A percentile compares a stretch with the other conserved stretches of the same genome.
Conservation (phyloP, 2,329 filamentous ascomycete genomes). For the Xenoacremonium recifei region DNA sequence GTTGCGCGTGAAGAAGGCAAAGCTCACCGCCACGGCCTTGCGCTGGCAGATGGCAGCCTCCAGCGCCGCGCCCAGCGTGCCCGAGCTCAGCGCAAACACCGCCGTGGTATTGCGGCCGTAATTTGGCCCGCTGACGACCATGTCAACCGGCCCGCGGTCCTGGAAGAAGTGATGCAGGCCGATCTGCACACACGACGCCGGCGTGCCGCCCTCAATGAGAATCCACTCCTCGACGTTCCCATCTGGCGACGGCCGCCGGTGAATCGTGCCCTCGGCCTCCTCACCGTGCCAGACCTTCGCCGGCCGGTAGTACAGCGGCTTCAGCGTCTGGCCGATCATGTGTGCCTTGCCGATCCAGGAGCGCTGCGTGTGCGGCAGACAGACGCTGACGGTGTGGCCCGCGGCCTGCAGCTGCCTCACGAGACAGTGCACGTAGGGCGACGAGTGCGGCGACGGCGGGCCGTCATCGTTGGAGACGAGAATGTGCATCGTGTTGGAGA, state of each 20-base stretch:
- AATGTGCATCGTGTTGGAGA: slow-evolving; percentile 58
- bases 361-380: slow-evolving; percentile 85
- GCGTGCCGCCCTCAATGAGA: slow-evolving; percentile 71
- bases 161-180: slow-evolving; percentile 78
- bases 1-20: slow-evolving; percentile 83
- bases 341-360: slow-evolving; percentile 99
- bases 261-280: slow-evolving; percentile 61
- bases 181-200: slow-evolving; percentile 79
- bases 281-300: slow-evolving; percentile 40
- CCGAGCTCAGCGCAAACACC: slow-evolving; percentile 74
- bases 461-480: slow-evolving; percentile 78
- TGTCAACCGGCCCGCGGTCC: slow-evolving; percentile 68
- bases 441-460: slow-evolving; percentile 73
- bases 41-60: slow-evolving; percentile 71
- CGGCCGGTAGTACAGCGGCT: slow-evolving; percentile 78
- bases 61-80: slow-evolving; percentile 74
- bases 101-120: slow-evolving; percentile 82
- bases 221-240: slow-evolving; percentile 73
- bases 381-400: slow-evolving; percentile 86
- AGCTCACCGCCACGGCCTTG: slow-evolving; percentile 78
- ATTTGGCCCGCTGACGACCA: slow-evolving; percentile 79
- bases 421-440: slow-evolving; percentile 76
- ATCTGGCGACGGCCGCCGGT: slow-evolving; percentile 54
- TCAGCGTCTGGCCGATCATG: slow-evolving; percentile 85
- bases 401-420: slow-evolving; percentile 67